phyloP scores from a whole-genome alignment of 1,284 basidiomycete species.

The Ustilago sp. region DNA sequence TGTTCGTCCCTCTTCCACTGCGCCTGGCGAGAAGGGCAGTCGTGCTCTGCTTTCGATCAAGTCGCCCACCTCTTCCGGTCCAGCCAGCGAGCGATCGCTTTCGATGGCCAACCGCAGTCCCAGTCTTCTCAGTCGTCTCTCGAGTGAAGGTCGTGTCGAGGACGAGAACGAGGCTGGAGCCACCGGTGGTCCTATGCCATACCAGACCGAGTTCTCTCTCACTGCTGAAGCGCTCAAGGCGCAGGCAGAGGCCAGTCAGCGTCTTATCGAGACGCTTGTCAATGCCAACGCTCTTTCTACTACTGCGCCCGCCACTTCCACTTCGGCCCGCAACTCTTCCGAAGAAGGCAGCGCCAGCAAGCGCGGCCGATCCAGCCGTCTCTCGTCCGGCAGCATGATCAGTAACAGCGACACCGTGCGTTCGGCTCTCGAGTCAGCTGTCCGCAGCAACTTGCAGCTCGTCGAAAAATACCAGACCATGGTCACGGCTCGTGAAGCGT shows the following conservation, averaged over 20 bases:
- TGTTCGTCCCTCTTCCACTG: constrained; percentile 40
- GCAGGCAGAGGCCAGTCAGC: constrained; percentile 49
- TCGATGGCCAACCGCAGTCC: constrained; percentile 46
- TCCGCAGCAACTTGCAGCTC: constrained; percentile 70
- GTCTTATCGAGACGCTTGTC: constrained; percentile 38
- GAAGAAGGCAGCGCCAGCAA: constrained; percentile 31
- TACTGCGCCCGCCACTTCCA: constrained; percentile 1
- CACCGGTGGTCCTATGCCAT: constrained; percentile 34
- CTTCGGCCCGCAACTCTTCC: constrained; percentile 16
- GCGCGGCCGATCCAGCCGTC: constrained; percentile 75
- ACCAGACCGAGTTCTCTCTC: constrained; percentile 45
- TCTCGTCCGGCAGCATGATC: constrained; percentile 28
- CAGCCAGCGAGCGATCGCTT: constrained; percentile 42
- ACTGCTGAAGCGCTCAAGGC: constrained; percentile 52
- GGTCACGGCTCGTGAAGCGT: constrained; percentile 83
- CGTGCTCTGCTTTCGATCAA: constrained; percentile 42
- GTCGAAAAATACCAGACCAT: constrained; percentile 80
- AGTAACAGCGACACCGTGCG: constrained; percentile 35
- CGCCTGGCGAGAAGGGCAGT: constrained; percentile 39
- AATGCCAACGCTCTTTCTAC: constrained; percentile 8
- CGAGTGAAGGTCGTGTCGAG: constrained; percentile 43
- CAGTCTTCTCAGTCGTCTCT: constrained; percentile 47
- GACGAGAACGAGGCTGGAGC: constrained; percentile 34
- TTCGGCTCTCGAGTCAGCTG: constrained; percentile 35
- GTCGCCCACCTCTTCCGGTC: constrained; percentile 39